Conservation (phyloP, 148 eudicot species). For the Chenopodium quinoa region DNA sequence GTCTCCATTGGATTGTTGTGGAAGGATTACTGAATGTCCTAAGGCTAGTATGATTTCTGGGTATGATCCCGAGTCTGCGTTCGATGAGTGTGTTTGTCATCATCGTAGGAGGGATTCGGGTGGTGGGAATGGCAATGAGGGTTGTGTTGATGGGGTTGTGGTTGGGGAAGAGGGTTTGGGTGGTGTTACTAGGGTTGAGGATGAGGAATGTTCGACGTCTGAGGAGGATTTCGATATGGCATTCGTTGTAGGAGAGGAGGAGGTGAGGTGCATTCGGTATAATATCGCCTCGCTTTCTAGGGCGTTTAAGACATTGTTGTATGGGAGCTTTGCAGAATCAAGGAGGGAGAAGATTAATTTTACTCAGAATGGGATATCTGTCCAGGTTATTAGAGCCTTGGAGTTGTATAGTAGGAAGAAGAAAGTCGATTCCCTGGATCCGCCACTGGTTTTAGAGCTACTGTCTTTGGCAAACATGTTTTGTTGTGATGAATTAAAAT, state of each 20-base stretch:
- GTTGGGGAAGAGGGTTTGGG: neutral
- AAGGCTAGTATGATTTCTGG: slow-evolving; percentile 46
- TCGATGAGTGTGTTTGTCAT: slow-evolving; percentile 44
- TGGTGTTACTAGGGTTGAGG: slow-evolving; percentile 4
- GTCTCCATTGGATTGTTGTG: slow-evolving; percentile 53
- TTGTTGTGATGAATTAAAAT: slow-evolving; percentile 79
- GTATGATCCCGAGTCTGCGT: slow-evolving; percentile 52
- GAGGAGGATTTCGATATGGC: slow-evolving; percentile 45
- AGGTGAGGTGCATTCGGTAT: slow-evolving; percentile 54
- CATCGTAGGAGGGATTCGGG: neutral
- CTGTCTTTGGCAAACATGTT: slow-evolving; percentile 63
- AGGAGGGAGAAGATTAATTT: slow-evolving; percentile 56
- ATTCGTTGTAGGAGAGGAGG: slow-evolving; percentile 49
- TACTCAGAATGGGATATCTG: slow-evolving; percentile 52
- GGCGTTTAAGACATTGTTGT: slow-evolving; percentile 67
- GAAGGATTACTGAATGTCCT: slow-evolving; percentile 54
- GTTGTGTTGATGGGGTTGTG: neutral
- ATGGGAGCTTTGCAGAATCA: slow-evolving; percentile 65
- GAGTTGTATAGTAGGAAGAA: slow-evolving; percentile 70
- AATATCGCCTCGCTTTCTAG: slow-evolving; percentile 61
- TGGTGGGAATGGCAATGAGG: neutral
- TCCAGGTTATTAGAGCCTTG: slow-evolving; percentile 57
- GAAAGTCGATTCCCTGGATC: slow-evolving; percentile 46
- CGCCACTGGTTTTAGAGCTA: slow-evolving; percentile 61
- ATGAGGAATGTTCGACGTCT: slow-evolving; percentile 47